A percentile compares a stretch with the other conserved stretches of the same genome.
Evolutionary conservation across 2,329 filamentous ascomycete species (phyloP).

Genomic region (Sordariomycetes sp.): DNA sequence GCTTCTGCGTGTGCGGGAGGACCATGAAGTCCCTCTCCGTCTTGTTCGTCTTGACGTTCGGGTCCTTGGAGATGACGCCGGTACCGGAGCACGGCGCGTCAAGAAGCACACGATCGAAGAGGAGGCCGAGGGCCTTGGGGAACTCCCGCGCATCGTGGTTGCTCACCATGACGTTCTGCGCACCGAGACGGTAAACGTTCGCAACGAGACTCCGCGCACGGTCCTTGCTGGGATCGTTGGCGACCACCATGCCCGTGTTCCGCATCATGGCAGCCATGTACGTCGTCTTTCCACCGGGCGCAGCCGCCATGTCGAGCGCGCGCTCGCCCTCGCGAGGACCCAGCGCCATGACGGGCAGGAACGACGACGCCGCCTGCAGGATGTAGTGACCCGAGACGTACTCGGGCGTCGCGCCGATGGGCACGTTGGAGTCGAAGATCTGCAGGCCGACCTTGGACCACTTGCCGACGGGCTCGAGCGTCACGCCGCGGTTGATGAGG

Average conservation of each 20-base stretch:
- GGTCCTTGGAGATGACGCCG: constrained; percentile 93
- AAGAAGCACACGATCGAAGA: constrained; percentile 81
- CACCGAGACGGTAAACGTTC: constrained; percentile 90
- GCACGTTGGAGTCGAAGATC: constrained; percentile 78
- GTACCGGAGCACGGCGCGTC: constrained; percentile 95
- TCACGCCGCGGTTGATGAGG: constrained; percentile 91
- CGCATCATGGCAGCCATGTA: constrained; percentile 93
- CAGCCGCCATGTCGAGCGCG: constrained; percentile 86
- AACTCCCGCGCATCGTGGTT: constrained; percentile 93
- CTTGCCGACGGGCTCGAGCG: constrained; percentile 91
- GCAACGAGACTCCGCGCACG: constrained; percentile 95
- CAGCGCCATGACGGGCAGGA: constrained; percentile 94
- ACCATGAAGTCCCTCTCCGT: constrained; percentile 88
- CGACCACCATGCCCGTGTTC: constrained; percentile 90
- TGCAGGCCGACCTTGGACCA: constrained; percentile 98
- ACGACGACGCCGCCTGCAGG: constrained; percentile 89
- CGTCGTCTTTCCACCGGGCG: constrained; percentile 91
- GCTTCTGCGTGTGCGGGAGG: constrained; percentile 88
- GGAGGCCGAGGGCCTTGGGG: constrained; percentile 79
- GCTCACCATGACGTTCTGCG: constrained; percentile 88
- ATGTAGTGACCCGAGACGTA: constrained; percentile 98
- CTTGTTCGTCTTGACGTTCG: constrained; percentile 97
- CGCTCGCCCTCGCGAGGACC: constrained; percentile 89
- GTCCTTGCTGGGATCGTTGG: constrained; percentile 89
- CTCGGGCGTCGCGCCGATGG: constrained; percentile 88